Base-by-base conservation (phyloP, 768 basidiomycete species). In the Termitomyces sp. region DNA sequence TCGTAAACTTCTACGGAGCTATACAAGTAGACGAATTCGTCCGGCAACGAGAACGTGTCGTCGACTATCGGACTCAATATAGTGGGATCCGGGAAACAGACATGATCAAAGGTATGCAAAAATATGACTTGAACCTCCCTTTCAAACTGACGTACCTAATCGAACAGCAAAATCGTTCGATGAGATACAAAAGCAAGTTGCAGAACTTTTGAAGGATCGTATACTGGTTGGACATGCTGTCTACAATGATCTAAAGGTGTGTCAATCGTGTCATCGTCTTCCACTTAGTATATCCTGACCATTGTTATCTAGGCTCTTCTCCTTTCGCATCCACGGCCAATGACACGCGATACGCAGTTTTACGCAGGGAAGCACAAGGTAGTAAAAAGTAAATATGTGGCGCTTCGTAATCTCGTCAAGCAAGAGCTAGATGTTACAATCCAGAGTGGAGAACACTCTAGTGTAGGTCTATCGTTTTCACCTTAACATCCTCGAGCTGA, bases 181-280 rank as follows among this genome's bases (percentile, higher is more conserved):
- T 7, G 86, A 90, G 51, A 82, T 97, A 0, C 95, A 97, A 71
- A 81, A 87, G 67, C 76, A 80, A 51, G 92, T 96, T 0, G 85
- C 92, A 0, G 87, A 84, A 42, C 67, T 98, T 18, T 70, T 96
- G 15, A 84, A 91, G 63, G 92, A 88, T 57, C 81, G 88, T 52
- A 84, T 96, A 46, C 72, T 98, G 13, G 80, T 98, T 8, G 97
- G 96, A 1, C 97, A 98, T 70, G 96, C 96, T 0, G 79, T 99
- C 6, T 80, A 88, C 69, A 93, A 98, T 66, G 96, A 98, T 76
- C 79, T 97, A 38, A 92, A 92, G 77, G 94, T 89, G 61, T 58
- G 77, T 63, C 9, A 24, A 38, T 28, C 28, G n/a, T 36, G 40
- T 24, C 45, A 50, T 57, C 5, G 22, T n/a, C 39, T 57, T 57